Evolutionary conservation across 768 basidiomycete species (phyloP).

Genomic region (Kwoniella newhampshirensis): DNA sequence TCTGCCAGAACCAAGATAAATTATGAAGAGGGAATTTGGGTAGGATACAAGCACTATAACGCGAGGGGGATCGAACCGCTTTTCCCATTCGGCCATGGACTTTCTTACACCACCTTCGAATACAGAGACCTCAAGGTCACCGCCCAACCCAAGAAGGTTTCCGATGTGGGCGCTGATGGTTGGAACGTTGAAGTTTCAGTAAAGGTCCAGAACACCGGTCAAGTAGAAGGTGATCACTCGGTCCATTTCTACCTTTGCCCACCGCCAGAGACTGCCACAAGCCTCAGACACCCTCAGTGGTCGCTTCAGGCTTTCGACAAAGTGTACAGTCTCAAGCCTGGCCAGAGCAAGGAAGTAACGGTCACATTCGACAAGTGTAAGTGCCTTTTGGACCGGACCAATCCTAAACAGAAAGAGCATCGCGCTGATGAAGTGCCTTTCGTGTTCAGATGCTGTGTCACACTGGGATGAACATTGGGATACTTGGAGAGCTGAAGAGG

Average conservation of each 20-base stretch:
- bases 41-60: slow-evolving; percentile 51
- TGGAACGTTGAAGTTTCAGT: slow-evolving; percentile 37
- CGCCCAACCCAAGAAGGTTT: not conserved
- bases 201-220: slow-evolving; percentile 61
- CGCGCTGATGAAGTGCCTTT: too few species aligned
- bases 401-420: slow-evolving; percentile 4
- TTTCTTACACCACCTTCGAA: slow-evolving; percentile 46
- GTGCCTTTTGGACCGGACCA: too few species aligned
- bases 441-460: slow-evolving; percentile 39
- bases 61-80: slow-evolving; percentile 47
- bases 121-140: slow-evolving; percentile 57
- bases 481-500: slow-evolving; percentile 35
- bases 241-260: slow-evolving; percentile 65
- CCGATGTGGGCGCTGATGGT: slow-evolving; percentile 22
- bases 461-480: slow-evolving; percentile 45
- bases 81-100: slow-evolving; percentile 50
- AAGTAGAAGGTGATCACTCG: slow-evolving; percentile 62
- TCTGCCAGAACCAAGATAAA: slow-evolving; percentile 34
- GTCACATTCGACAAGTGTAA: slow-evolving; percentile 52
- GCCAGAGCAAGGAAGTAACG: slow-evolving; percentile 42
- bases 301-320: slow-evolving; percentile 60
- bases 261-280: slow-evolving; percentile 28
- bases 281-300: slow-evolving; percentile 34
- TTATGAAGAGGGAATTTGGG: slow-evolving; percentile 45
- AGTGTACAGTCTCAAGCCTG: slow-evolving; percentile 49